Percentiles rank a stretch among this genome's conserved stretches.
Conservation (phyloP, 1,139 yeast species). For the Kodamaea plutei region DNA sequence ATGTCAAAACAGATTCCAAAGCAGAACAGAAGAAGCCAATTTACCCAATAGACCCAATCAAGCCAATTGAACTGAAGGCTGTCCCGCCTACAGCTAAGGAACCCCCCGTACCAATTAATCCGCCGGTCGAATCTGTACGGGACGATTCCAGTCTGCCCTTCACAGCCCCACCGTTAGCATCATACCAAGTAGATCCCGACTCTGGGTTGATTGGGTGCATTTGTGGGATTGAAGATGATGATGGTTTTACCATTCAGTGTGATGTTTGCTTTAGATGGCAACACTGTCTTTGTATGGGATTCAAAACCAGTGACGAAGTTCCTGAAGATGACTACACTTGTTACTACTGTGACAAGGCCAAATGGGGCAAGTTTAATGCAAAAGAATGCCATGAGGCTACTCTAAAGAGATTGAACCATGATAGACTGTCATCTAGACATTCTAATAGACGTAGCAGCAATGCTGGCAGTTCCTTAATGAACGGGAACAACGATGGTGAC, state of each 20-base stretch:
- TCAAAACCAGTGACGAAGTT: constrained; percentile 63
- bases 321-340: constrained; percentile 81
- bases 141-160: no score
- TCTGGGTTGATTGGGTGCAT: constrained; percentile 86
- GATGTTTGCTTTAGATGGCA: constrained; percentile 93
- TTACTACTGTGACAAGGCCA: constrained; percentile 63
- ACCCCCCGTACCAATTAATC: no score
- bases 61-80: no score
- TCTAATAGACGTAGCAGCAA: not conserved
- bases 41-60: no score
- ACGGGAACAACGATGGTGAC: not conserved
- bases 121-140: no score
- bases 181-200: constrained; percentile 69
- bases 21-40: no score
- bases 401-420: constrained; percentile 27
- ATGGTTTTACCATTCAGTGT: constrained; percentile 93
- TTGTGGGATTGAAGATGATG: constrained; percentile 87
- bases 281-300: constrained; percentile 86
- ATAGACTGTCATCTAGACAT: constrained; percentile 4
- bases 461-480: not conserved
- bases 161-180: constrained; percentile 28
- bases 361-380: constrained; percentile 51
- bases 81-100: no score
- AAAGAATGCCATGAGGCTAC: constrained; percentile 32
- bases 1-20: no score